Base-by-base conservation (phyloP, 2,329 filamentous ascomycete genomes). In the Fusarium sp. region DNA sequence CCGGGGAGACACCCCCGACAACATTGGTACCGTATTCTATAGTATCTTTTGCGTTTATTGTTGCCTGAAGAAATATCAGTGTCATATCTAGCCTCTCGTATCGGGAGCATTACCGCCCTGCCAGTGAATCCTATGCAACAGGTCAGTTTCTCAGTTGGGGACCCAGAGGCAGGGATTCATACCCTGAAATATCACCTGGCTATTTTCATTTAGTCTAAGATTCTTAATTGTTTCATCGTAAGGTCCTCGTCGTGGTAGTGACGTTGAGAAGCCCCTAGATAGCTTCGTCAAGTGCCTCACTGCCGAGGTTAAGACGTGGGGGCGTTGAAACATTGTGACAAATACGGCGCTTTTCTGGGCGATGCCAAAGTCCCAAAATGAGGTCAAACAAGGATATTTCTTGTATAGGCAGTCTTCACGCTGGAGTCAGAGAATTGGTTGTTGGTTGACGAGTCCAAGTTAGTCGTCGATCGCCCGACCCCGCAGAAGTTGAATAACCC, bases 141-240 rank as follows among this genome's bases (percentile, higher is more conserved):
- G 24, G 9, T 57, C 10, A 61, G 24, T n/a, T n/a, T n/a, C n/a
- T n/a, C n/a, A n/a, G n/a, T n/a, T n/a, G n/a, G n/a, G n/a, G n/a
- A n/a, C n/a, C 24, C 5, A 20, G 18, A 22, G 2, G 11, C 8
- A 31, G 18, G 8, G 16, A 6, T 4, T 2, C 52, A 13, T 59
- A 80, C 81, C 82, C 74, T 84, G 82, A 33, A 80, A 84, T n/a
- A 84, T 82, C 4, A 84, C 80, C n/a, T 76, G 75, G 1, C 80
- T 82, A 27, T 76, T 62, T 10, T 70, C 67, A 20, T 78, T 69
- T 10, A 83, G 72, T 1, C 68, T 68, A 8, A 84, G 67, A 24
- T 81, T 83, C 2, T 60, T 37, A 20, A 83, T 81, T 5, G 82
- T 83, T 43, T 65, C 59, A 14, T 80, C 79, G 41, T 82, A 80